phyloP scores from a whole-genome alignment of 2,329 filamentous ascomycete species.

The Orbilia ellipsospora region DNA sequence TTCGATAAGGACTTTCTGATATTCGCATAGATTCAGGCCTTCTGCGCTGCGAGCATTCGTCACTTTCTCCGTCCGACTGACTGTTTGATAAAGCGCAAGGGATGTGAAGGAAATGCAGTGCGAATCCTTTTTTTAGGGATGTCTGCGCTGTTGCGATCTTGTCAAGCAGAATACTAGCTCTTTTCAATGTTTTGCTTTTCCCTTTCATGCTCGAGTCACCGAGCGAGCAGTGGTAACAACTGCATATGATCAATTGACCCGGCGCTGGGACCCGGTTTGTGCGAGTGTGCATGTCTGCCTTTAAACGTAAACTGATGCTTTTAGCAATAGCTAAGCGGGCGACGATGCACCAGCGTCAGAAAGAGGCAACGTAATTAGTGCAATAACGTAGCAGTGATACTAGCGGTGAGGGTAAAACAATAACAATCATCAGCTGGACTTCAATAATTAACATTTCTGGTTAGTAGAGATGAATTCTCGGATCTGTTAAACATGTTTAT shows the following conservation, averaged over 20 bases:
- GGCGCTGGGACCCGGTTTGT: not conserved
- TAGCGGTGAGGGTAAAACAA: not conserved
- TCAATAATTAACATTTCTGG: not conserved
- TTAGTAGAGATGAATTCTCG: slow-evolving; percentile 11
- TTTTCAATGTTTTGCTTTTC: not conserved
- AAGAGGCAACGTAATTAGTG: not conserved
- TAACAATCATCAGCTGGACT: slow-evolving; percentile 20
- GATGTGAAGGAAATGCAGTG: not conserved
- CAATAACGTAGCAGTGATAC: not conserved
- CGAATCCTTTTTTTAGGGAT: slow-evolving; percentile 6
- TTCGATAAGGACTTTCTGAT: not conserved
- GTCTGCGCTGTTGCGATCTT: slow-evolving; percentile 15
- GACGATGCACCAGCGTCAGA: not conserved
- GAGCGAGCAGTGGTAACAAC: too few species aligned
- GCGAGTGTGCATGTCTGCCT: slow-evolving; percentile 3
- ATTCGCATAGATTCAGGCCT: slow-evolving; percentile 8
- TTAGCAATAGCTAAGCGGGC: slow-evolving; percentile 11
- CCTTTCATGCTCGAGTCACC: too few species aligned
- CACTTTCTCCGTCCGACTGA: not conserved
- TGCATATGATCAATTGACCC: slow-evolving; percentile 1
- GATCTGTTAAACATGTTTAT: not conserved
- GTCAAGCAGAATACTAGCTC: not conserved
- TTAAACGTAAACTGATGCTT: slow-evolving; percentile 24
- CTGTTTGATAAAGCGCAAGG: not conserved
- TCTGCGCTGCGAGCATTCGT: slow-evolving; percentile 2